Percentiles rank a stretch among this genome's conserved stretches.
These are phyloP conservation scores for Scenedesmus sp. DNA, from an alignment of 163 green algal species.

Conservation along the genomic window DNA sequence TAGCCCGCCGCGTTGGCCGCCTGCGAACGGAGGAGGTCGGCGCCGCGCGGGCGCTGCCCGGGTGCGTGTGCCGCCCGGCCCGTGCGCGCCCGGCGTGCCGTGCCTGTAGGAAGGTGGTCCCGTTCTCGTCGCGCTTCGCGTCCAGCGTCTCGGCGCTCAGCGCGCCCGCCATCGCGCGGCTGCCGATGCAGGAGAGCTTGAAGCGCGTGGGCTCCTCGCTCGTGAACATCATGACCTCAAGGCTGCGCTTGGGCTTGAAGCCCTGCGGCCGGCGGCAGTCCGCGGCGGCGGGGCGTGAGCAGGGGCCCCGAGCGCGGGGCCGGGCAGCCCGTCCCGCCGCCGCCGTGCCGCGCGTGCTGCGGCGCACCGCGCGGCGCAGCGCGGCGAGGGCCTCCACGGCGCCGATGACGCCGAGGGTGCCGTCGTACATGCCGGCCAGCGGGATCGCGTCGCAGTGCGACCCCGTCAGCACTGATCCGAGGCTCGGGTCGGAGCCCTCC, in stretches of 20 bases:
- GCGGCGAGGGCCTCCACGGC: slow-evolving; percentile 88
- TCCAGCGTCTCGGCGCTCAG: slow-evolving; percentile 68
- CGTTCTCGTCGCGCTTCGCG: slow-evolving; percentile 78
- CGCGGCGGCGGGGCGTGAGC: not conserved
- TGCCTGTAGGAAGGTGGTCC: slow-evolving; percentile 59
- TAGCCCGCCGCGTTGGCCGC: slow-evolving; percentile 78
- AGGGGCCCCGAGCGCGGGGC: not conserved
- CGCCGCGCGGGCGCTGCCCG: too few species aligned
- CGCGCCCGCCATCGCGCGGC: slow-evolving; percentile 81
- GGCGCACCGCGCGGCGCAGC: slow-evolving; percentile 65
- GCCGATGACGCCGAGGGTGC: slow-evolving; percentile 93
- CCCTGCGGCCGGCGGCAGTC: slow-evolving; percentile 51
- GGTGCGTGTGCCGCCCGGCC: not conserved
- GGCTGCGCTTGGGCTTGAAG: slow-evolving; percentile 75
- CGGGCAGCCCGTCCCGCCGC: not conserved
- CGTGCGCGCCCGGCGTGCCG: not conserved
- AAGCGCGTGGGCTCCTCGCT: slow-evolving; percentile 97
- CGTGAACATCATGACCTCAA: slow-evolving; percentile 98
- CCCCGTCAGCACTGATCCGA: slow-evolving; percentile 82
- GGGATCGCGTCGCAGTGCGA: slow-evolving; percentile 97
- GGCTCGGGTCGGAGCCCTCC: slow-evolving; percentile 64
- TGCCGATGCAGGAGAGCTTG: slow-evolving; percentile 89
- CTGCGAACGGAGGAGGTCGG: too few species aligned
- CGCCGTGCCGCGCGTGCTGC: not conserved
- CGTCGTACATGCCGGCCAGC: slow-evolving; percentile 91